phyloP scores from a whole-genome alignment of 306 rosid genomes.

The Pachyrhizus erosus region DNA sequence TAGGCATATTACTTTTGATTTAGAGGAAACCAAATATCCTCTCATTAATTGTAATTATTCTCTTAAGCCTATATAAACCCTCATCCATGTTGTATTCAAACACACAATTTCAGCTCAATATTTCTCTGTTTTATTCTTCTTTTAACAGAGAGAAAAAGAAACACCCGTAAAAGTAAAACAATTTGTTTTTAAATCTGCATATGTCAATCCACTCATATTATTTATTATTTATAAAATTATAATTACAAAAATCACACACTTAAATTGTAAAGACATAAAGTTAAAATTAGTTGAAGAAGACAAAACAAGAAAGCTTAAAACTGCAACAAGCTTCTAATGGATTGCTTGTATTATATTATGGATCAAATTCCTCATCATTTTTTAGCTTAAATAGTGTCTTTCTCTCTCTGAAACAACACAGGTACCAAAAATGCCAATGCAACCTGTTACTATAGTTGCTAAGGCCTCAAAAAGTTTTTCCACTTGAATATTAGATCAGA shows the following conservation, averaged over 20 bases:
- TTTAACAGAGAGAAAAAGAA: too few relatives aligned
- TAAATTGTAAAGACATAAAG: not conserved
- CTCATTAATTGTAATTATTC: too few relatives aligned
- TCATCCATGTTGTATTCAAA: too few relatives aligned
- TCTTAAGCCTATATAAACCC: too few relatives aligned
- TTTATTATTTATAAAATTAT: too few relatives aligned
- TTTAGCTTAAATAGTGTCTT: not conserved
- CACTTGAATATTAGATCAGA: not conserved
- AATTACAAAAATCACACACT: not conserved
- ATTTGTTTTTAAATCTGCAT: not conserved
- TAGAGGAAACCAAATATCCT: too few relatives aligned
- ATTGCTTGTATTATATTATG: not conserved
- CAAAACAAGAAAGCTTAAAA: not conserved
- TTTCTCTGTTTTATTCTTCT: too few relatives aligned
- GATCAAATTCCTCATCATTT: not conserved
- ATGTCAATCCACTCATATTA: not conserved
- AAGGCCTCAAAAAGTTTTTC: conserved; percentile 10
- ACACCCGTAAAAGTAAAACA: not conserved
- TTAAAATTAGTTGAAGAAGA: conserved; percentile 7
- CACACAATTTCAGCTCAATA: too few relatives aligned
- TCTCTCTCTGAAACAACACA: conserved; percentile 7
- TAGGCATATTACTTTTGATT: too few relatives aligned
- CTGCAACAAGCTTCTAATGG: conserved; percentile 7
- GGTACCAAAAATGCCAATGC: conserved; percentile 3
- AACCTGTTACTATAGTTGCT: not conserved